These are phyloP conservation scores for Malus sieversii DNA, from an alignment of 306 rosid species.

Conservation along the genomic window DNA sequence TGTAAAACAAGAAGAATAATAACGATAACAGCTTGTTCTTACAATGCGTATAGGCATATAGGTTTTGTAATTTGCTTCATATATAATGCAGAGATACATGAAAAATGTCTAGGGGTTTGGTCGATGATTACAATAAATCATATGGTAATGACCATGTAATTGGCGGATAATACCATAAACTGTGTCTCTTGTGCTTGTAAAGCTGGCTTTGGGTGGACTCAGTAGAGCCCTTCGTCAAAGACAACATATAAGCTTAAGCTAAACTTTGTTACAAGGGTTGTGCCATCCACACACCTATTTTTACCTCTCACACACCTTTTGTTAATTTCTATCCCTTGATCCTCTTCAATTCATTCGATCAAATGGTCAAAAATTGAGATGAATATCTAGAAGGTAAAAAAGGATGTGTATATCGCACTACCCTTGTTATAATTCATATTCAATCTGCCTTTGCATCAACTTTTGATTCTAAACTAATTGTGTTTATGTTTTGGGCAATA, in stretches of 20 bases:
- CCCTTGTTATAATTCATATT: background rate
- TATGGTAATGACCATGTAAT: background rate
- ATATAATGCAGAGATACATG: background rate
- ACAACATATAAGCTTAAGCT: background rate
- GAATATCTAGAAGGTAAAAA: too few species aligned
- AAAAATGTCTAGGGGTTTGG: background rate
- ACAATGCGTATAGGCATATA: background rate
- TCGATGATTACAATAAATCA: background rate
- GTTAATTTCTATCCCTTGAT: too few species aligned
- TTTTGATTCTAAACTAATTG: background rate
- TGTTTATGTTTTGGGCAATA: too few species aligned
- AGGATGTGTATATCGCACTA: too few species aligned
- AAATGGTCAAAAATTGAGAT: too few species aligned
- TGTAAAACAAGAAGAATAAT: background rate
- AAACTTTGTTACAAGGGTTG: background rate
- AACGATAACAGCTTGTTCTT: background rate
- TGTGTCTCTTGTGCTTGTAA: constrained; percentile 5
- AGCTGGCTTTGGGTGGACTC: background rate
- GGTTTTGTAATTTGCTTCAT: background rate
- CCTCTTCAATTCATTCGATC: too few species aligned
- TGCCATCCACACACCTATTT: too few species aligned
- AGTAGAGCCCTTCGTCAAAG: background rate
- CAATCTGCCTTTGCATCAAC: background rate
- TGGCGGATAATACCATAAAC: constrained; percentile 10
- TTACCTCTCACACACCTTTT: too few species aligned